Percentiles rank a stretch among this genome's conserved stretches.
phyloP scores from a whole-genome alignment of 148 eudicot genomes.

The Nepenthes gracilis region DNA sequence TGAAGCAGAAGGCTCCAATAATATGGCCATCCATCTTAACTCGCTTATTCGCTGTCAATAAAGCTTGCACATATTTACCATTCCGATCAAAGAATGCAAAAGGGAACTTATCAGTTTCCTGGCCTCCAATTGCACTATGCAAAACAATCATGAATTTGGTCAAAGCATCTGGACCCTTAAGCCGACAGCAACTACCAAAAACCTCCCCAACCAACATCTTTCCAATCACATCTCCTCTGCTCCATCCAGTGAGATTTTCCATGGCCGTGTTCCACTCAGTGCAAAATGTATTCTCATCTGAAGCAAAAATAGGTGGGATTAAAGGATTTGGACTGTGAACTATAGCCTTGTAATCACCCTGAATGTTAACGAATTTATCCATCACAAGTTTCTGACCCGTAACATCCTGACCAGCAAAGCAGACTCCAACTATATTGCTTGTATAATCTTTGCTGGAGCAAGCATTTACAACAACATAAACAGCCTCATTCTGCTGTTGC shows the following conservation, averaged over 20 bases:
- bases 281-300: slow-evolving; percentile 81
- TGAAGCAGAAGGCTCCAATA: slow-evolving; percentile 85
- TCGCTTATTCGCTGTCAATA: slow-evolving; percentile 84
- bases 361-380: slow-evolving; percentile 80
- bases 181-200: slow-evolving; percentile 66
- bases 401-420: slow-evolving; percentile 93
- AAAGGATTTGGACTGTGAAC: slow-evolving; percentile 84
- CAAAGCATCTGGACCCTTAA: slow-evolving; percentile 72
- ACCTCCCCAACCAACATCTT: slow-evolving; percentile 77
- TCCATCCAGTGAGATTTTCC: slow-evolving; percentile 93
- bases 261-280: slow-evolving; percentile 93
- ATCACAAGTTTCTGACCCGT: slow-evolving; percentile 73
- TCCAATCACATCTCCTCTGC: slow-evolving; percentile 49
- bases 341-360: slow-evolving; percentile 87
- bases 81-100: slow-evolving; percentile 65
- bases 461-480: slow-evolving; percentile 78
- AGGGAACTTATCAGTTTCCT: slow-evolving; percentile 55
- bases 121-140: slow-evolving; percentile 84
- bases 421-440: slow-evolving; percentile 64
- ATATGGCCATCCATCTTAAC: slow-evolving; percentile 53
- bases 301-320: slow-evolving; percentile 91
- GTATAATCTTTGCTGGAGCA: slow-evolving; percentile 81
- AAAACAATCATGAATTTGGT: slow-evolving; percentile 85
- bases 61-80: slow-evolving; percentile 70
- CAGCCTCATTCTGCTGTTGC: slow-evolving; percentile 37